These are phyloP conservation scores for Globisporangium emineosum DNA, from an alignment of 352 stramenopile species.

Conservation along the genomic window DNA sequence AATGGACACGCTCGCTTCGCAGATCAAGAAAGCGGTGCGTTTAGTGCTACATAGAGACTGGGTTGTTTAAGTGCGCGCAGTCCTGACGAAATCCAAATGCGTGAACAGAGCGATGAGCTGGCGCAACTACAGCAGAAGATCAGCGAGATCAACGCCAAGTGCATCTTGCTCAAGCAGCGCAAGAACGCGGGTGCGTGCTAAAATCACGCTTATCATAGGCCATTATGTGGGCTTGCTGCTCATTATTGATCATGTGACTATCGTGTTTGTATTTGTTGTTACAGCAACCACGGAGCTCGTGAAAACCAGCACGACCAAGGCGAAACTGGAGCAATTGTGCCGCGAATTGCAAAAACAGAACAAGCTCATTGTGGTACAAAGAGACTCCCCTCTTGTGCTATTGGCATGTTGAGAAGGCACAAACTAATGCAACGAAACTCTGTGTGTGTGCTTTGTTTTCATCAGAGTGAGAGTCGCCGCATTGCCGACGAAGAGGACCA, in stretches of 20 bases:
- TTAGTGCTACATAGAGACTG: not conserved
- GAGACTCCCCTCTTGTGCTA: not conserved
- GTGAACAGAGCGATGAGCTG: constrained; percentile 50
- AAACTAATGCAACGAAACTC: not conserved
- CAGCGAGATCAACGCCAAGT: constrained; percentile 75
- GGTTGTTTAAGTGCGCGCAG: not conserved
- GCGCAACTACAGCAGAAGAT: constrained; percentile 79
- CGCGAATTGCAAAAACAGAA: constrained; percentile 87
- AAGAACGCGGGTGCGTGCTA: constrained; percentile 51
- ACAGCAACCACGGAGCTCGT: constrained; percentile 56
- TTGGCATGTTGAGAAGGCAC: not conserved
- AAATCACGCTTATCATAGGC: not conserved
- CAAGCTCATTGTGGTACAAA: constrained; percentile 72
- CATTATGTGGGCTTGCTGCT: not conserved
- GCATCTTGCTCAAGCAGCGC: constrained; percentile 71
- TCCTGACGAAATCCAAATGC: not conserved
- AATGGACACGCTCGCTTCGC: constrained; percentile 29
- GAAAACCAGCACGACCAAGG: constrained; percentile 64
- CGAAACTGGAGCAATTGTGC: constrained; percentile 82
- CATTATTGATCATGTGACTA: not conserved
- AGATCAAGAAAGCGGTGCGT: constrained; percentile 45
- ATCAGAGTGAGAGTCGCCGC: constrained; percentile 65
- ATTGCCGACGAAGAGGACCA: constrained; percentile 84
- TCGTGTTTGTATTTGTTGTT: not conserved
- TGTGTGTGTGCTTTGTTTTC: not conserved